These are phyloP conservation scores for Cunninghamia lanceolata DNA, from an alignment of 75 land plant genomes.

Conservation along the genomic window DNA sequence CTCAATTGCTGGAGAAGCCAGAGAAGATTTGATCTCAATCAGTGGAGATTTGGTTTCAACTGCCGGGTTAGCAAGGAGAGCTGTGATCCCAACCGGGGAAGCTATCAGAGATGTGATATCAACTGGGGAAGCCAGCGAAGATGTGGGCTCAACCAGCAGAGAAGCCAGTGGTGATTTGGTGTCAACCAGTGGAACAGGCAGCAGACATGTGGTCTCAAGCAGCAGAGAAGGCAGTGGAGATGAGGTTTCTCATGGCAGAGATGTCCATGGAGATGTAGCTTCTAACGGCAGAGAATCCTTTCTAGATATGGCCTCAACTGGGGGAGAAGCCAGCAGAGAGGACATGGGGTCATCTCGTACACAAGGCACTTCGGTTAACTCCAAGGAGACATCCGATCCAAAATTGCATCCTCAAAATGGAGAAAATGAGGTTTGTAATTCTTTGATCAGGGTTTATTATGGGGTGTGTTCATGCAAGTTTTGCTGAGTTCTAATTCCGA, in stretches of 20 bases:
- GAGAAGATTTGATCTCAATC: neutral
- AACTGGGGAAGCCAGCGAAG: neutral
- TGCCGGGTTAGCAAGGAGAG: too few species aligned
- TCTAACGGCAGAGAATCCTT: neutral
- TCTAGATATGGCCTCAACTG: neutral
- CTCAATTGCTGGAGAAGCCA: neutral
- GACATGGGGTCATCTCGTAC: neutral
- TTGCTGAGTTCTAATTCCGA: neutral
- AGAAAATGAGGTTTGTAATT: constrained; percentile 3
- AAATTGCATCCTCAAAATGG: constrained; percentile 6
- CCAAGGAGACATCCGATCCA: neutral
- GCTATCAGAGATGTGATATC: neutral
- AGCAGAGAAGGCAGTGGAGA: neutral
- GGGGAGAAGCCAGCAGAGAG: neutral
- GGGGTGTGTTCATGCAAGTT: neutral
- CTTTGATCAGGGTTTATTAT: neutral
- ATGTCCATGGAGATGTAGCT: neutral
- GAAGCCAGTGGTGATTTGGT: neutral
- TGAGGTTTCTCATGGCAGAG: neutral
- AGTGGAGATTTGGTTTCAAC: neutral
- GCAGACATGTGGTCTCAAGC: neutral
- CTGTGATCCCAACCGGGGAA: neutral
- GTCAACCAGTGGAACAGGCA: neutral
- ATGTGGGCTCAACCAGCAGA: neutral
- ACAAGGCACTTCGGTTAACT: neutral